Evolutionary conservation across 2,329 filamentous ascomycete species (phyloP), one percentile per base, ranked within the genome.

Genomic region (Trichoderma asperellum): DNA sequence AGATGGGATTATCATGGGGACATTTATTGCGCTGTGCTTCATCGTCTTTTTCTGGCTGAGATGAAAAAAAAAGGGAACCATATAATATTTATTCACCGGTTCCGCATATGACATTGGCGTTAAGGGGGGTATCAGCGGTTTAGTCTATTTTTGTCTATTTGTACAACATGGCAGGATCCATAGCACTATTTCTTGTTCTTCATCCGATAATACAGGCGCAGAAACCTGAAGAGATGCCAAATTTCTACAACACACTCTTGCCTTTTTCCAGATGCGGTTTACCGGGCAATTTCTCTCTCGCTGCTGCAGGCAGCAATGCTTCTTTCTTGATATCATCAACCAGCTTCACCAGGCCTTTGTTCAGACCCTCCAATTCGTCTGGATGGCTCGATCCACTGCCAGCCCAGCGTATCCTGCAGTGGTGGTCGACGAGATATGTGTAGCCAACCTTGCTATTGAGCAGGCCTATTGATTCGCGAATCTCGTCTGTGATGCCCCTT

Each of bases 381-480:
- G 85, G 85, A 71, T 89, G 85, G 57, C 89, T 88, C 58, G 85
- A 78, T 14, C 90, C 92, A 76, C 94, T 97, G 4, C 92, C 96
- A 0, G 95, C 96, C 96, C 96, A 99, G 68, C 96, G 88, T 74
- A 99, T 96, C 81, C 89, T 92, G 79, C 94, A 97, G 72, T 94
- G 85, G 71, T 89, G 85, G 78, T 99, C 96, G 70, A 99, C 85
- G 59, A 99, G 85, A 80, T 97, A 99, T 5, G 94, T 91, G 81
- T 97, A 98, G 47, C 94, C 95, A 40, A 97, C 95, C 80, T 94
- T 96, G 73, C 89, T 89, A 81, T 99, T 99, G 77, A 97, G 82
- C 77, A 97, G 74, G 12, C 89, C 89, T 71, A 91, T 88, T 49
- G 82, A 83, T 78, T 91, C 88, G 64, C 86, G 83, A 68, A 91